A percentile compares a stretch with the other conserved stretches of the same genome.
phyloP scores from a whole-genome alignment of 345 rosid genomes.

The Erysimum cheiranthoides region DNA sequence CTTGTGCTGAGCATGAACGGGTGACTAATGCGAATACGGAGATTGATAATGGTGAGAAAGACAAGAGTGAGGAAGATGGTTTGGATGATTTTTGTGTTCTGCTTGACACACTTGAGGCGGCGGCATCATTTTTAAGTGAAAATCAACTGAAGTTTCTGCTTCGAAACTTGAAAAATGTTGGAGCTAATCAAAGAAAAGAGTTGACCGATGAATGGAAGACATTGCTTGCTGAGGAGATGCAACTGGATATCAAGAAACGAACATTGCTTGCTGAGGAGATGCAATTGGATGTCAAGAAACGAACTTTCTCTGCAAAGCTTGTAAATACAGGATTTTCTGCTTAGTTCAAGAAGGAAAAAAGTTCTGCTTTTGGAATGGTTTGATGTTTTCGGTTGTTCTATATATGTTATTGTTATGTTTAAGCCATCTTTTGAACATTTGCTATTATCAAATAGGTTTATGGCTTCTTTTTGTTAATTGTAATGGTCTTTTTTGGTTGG shows the following conservation, averaged over 20 bases:
- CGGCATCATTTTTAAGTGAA: not conserved
- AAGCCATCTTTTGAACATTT: conserved; percentile 17
- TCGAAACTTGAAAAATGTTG: conserved; percentile 3
- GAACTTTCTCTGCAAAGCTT: conserved; percentile 21
- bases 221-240: conserved; percentile 14
- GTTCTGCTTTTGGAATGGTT: conserved; percentile 1
- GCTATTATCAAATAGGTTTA: not conserved
- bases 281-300: conserved; percentile 9
- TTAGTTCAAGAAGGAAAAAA: not conserved
- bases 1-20: not conserved
- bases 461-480: not conserved
- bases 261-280: conserved; percentile 16
- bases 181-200: conserved; percentile 24
- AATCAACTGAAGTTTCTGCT: conserved; percentile 12
- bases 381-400: conserved; percentile 1
- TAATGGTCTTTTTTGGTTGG: not conserved
- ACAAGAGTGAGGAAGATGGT: conserved; percentile 20
- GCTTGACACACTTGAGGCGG: conserved; percentile 21
- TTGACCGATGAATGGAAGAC: conserved; percentile 24
- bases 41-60: not conserved
- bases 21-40: not conserved
- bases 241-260: too few relatives aligned
- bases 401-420: not conserved
- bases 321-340: not conserved
- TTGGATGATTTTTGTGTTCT: conserved; percentile 12